Evolutionary conservation across 129 eudicot genomes (phyloP).

Genomic region (Saussurea involucrata): DNA sequence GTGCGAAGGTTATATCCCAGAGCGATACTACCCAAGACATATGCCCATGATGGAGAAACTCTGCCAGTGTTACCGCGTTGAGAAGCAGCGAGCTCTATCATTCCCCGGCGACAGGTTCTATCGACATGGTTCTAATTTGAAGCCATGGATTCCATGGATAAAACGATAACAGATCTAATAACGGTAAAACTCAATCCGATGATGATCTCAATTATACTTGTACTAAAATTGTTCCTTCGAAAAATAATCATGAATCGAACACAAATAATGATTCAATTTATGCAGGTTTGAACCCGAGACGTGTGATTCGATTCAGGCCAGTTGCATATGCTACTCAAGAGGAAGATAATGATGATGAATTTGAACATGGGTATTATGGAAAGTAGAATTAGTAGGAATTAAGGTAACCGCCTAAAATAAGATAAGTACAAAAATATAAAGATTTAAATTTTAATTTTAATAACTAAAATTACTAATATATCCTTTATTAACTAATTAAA

Average conservation of each 20-base stretch:
- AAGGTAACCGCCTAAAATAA: no score
- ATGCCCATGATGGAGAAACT: conserved; percentile 99
- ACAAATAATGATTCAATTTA: no score
- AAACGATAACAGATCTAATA: conserved; percentile 29
- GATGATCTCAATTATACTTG: not conserved
- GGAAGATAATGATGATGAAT: conserved; percentile 12
- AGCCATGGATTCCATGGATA: conserved; percentile 89
- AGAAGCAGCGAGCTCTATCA: conserved; percentile 68
- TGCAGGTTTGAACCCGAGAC: no score
- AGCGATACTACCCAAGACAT: no score
- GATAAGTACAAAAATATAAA: no score
- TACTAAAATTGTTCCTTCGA: conserved; percentile 10
- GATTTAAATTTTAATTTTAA: no score
- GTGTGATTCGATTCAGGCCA: conserved; percentile 42
- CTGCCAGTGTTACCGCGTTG: conserved; percentile 86
- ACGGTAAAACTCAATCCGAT: conserved; percentile 18
- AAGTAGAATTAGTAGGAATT: conserved; percentile 23
- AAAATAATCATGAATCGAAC: conserved; percentile 10
- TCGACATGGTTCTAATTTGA: conserved; percentile 85
- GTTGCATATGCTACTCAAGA: conserved; percentile 18
- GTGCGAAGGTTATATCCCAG: no score
- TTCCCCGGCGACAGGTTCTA: no score
- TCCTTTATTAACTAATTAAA: no score
- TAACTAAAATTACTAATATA: no score
- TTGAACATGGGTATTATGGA: conserved; percentile 25